phyloP scores from a whole-genome alignment of 768 basidiomycete genomes.

The Naganishia antarctica region DNA sequence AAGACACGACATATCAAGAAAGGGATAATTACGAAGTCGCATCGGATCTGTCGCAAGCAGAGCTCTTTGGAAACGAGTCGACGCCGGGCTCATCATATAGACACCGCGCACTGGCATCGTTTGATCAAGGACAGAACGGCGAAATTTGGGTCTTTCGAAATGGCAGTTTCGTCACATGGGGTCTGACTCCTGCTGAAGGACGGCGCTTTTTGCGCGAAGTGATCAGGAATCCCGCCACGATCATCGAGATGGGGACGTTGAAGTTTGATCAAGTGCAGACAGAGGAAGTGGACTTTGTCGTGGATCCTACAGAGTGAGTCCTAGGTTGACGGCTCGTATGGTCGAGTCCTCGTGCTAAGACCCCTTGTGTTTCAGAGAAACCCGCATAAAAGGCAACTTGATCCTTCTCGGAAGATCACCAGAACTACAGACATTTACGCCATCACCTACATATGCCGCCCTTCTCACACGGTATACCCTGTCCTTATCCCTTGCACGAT shows the following conservation, averaged over 20 bases:
- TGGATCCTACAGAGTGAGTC: conserved; percentile 78
- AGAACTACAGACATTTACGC: conserved; percentile 57
- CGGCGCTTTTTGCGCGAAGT: conserved; percentile 63
- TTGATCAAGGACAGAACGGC: conserved; percentile 53
- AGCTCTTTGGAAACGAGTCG: not conserved
- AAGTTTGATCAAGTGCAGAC: conserved; percentile 63
- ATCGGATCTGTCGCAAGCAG: conserved; percentile 5
- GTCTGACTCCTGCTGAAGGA: conserved; percentile 70
- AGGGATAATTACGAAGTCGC: conserved; percentile 6
- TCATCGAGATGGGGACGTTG: conserved; percentile 63
- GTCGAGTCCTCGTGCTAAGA: not conserved
- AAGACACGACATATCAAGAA: conserved; percentile 12
- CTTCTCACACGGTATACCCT: conserved; percentile 82
- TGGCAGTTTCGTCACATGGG: conserved; percentile 88
- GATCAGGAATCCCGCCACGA: conserved; percentile 54
- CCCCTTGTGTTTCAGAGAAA: conserved; percentile 56
- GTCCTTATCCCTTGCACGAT: conserved; percentile 84
- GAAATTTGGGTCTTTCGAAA: conserved; percentile 85
- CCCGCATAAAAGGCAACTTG: conserved; percentile 82
- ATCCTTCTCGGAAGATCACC: conserved; percentile 76
- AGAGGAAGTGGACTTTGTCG: conserved; percentile 87
- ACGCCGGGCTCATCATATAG: not conserved
- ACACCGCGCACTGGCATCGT: conserved; percentile 24
- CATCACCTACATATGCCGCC: conserved; percentile 59
- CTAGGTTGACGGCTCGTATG: not conserved